Percentiles rank a stretch among this genome's conserved stretches.
Evolutionary conservation across 345 rosid genomes (phyloP).

Genomic region (Brassica juncea): DNA sequence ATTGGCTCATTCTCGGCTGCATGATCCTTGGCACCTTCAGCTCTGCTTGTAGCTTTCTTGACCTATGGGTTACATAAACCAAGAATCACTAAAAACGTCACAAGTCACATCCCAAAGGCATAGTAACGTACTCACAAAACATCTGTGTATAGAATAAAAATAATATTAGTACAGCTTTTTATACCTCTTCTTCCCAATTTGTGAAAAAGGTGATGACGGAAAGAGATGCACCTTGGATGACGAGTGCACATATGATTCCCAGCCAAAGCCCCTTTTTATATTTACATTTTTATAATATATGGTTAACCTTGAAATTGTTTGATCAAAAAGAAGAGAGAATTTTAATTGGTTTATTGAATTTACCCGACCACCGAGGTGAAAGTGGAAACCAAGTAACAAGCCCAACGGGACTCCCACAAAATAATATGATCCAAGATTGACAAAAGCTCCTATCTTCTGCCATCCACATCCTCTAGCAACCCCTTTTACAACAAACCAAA

Average conservation of each 20-base stretch:
- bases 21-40: constrained; percentile 7
- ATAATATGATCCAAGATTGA: constrained; percentile 52
- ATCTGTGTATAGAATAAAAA: no score
- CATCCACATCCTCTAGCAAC: constrained; percentile 61
- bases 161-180: neutral
- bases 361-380: constrained; percentile 47
- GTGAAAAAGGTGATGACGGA: constrained; percentile 31
- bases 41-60: constrained; percentile 43
- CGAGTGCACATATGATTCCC: constrained; percentile 51
- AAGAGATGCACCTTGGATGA: constrained; percentile 43
- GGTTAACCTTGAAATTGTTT: neutral
- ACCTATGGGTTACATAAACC: constrained; percentile 30
- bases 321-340: neutral
- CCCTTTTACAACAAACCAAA: constrained; percentile 33
- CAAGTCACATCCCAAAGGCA: neutral
- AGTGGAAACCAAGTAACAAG: constrained; percentile 45
- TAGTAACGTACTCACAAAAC: neutral
- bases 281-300: neutral
- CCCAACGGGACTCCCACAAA: constrained; percentile 49
- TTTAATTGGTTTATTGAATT: neutral
- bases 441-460: constrained; percentile 51
- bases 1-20: neutral
- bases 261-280: constrained; percentile 52
- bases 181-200: constrained; percentile 49
- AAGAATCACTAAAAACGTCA: neutral